Conservation (phyloP, 352 stramenopile species). For the Pythium dissimile region DNA sequence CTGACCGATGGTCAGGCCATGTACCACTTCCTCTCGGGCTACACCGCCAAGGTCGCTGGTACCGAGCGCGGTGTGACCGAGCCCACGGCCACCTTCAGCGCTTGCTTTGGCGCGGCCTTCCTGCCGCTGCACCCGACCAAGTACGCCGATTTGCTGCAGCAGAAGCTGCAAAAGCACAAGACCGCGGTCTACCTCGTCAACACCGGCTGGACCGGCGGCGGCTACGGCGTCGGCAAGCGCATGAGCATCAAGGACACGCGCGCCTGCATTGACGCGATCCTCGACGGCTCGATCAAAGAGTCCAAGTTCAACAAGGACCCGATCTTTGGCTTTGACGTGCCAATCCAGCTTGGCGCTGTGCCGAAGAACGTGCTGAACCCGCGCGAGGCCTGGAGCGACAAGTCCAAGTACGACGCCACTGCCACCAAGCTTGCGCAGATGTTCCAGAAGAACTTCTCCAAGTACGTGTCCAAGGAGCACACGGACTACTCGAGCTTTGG, state of each 20-base stretch:
- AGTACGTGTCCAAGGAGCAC: conserved; percentile 93
- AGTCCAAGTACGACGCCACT: conserved; percentile 70
- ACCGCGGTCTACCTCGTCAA: conserved; percentile 82
- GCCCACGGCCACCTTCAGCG: conserved; percentile 46
- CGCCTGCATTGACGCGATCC: conserved; percentile 70
- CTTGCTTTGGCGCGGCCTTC: conserved; percentile 50
- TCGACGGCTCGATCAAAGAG: conserved; percentile 63
- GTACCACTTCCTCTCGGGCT: conserved; percentile 88
- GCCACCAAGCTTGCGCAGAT: conserved; percentile 65
- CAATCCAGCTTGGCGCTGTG: conserved; percentile 65
- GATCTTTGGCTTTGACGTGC: conserved; percentile 67
- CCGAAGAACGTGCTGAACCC: conserved; percentile 72
- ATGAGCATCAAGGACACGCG: conserved; percentile 92
- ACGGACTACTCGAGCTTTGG: conserved; percentile 97
- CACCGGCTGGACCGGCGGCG: conserved; percentile 94
- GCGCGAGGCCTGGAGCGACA: conserved; percentile 72
- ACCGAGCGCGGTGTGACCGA: conserved; percentile 52
- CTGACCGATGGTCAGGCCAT: conserved; percentile 91
- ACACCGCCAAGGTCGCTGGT: conserved; percentile 54
- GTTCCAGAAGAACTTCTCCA: conserved; percentile 87
- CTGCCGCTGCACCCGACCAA: conserved; percentile 51
- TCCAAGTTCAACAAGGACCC: conserved; percentile 65
- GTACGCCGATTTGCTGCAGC: conserved; percentile 52
- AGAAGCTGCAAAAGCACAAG: conserved; percentile 44
- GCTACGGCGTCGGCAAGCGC: conserved; percentile 94